Evolutionary conservation across 2,329 filamentous ascomycete species (phyloP).

Genomic region (Paecilomyces sp.): DNA sequence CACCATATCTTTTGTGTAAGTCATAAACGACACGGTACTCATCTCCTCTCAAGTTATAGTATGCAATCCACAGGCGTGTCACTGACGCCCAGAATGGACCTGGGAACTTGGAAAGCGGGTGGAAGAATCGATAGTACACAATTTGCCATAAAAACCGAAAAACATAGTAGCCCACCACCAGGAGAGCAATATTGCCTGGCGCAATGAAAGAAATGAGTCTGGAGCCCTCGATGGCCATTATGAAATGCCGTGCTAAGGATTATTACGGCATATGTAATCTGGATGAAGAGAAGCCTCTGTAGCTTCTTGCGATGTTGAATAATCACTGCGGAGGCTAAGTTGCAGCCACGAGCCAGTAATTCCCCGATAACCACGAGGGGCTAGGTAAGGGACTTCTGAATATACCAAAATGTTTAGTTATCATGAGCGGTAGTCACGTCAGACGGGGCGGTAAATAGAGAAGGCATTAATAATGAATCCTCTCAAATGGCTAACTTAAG

Average conservation of each 20-base stretch:
- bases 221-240: not conserved
- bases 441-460: not conserved
- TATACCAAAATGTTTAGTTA: not conserved
- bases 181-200: not conserved
- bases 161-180: not conserved
- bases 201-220: not conserved
- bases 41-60: constrained; percentile 43
- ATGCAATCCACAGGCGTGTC: constrained; percentile 49
- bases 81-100: constrained; percentile 50
- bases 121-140: constrained; percentile 41
- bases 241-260: not conserved
- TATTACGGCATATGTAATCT: not conserved
- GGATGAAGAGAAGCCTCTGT: not conserved
- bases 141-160: constrained; percentile 26
- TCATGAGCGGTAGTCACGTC: not conserved
- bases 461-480: not conserved
- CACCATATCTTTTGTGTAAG: constrained; percentile 45
- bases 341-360: not conserved
- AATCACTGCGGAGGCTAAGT: not conserved
- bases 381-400: not conserved
- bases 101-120: constrained; percentile 46
- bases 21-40: constrained; percentile 37
- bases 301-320: too few species aligned
- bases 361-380: not conserved
- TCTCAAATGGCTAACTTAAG: not conserved